These are phyloP conservation scores for Paecilomyces variotii DNA, from an alignment of 2,329 filamentous ascomycete species.

Conservation along the genomic window DNA sequence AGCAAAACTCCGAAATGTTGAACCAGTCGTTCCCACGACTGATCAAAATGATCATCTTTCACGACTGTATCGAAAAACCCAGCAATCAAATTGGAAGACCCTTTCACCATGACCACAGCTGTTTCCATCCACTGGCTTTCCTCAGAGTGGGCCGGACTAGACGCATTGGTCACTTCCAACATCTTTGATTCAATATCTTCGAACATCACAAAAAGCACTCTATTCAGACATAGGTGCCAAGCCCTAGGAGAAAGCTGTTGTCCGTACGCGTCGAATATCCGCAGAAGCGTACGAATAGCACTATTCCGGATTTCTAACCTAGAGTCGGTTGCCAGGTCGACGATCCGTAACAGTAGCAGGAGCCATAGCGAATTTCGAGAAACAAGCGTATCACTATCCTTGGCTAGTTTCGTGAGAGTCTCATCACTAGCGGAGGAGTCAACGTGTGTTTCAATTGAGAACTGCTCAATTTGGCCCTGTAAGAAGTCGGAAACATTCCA, in stretches of 20 bases:
- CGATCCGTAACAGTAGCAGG: slow-evolving; percentile 30
- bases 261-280: slow-evolving; percentile 87
- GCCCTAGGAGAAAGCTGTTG: slow-evolving; percentile 68
- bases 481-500: slow-evolving; percentile 93
- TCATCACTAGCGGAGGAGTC: slow-evolving; percentile 47
- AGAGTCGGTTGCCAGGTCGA: slow-evolving; percentile 32
- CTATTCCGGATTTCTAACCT: slow-evolving; percentile 42
- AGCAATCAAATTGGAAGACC: slow-evolving; percentile 64
- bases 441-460: slow-evolving; percentile 29
- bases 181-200: slow-evolving; percentile 56
- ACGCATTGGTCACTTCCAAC: slow-evolving; percentile 9
- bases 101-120: slow-evolving; percentile 63
- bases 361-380: slow-evolving; percentile 38
- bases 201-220: slow-evolving; percentile 71
- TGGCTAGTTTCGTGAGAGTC: slow-evolving; percentile 50
- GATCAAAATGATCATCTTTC: slow-evolving; percentile 56
- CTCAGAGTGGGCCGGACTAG: slow-evolving; percentile 15
- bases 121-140: slow-evolving; percentile 63
- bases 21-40: slow-evolving; percentile 69
- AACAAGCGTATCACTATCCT: slow-evolving; percentile 50
- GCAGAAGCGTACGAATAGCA: slow-evolving; percentile 80
- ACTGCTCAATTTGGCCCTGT: slow-evolving; percentile 40
- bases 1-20: slow-evolving; percentile 59
- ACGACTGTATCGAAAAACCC: slow-evolving; percentile 69
- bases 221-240: slow-evolving; percentile 76